Base-by-base conservation (phyloP, 371 early-diverging fungal genomes). In the Amoeboaphelidium protococcarum region DNA sequence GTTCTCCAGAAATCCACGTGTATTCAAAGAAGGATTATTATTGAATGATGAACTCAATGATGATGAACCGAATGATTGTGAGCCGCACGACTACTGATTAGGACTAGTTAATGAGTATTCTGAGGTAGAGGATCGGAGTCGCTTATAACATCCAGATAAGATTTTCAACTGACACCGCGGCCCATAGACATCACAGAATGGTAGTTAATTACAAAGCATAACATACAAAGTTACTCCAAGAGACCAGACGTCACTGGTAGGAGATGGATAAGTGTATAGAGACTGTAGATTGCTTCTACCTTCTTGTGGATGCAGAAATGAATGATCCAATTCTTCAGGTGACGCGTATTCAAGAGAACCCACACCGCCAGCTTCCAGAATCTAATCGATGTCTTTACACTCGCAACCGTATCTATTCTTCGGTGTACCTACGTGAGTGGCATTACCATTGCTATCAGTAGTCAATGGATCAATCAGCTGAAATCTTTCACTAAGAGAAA, bases 151-250 rank as follows among this genome's bases (percentile, higher is more conserved):
- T 31, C 37, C 16, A 10, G 10, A 31, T 6, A 31, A 6, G 37
- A 6, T 31, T 6, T 31, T 31, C 10, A 10, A 31, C 37, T 10
- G 6, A 10, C 37, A 31, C 16, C 16, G 6, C 37, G 6, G 16
- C 82, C 82, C 0, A 71, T 64, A 16, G 80, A 52, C 43, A 82
- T 54, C 2, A 78, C 73, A 55, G 69, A 85, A 13, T 84, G 52
- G 0, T 83, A 65, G 12, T 81, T 72, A 0, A 82, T 88, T 6
- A 85, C 58, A 0, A 81, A 67, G 88, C 88, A 87, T 20, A 90
- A 64, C 54, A 87, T 50, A 19, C n/a, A 4, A 13, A 21, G n/a
- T 42, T 42, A 16, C 13, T 19, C 6, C 22, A 13, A 6, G n/a
- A 42, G 21, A 42, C 4, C 6, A 10, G 4, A 16, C 22, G 6